phyloP scores from a whole-genome alignment of 257 asterid species.

The Solanum virginianum region DNA sequence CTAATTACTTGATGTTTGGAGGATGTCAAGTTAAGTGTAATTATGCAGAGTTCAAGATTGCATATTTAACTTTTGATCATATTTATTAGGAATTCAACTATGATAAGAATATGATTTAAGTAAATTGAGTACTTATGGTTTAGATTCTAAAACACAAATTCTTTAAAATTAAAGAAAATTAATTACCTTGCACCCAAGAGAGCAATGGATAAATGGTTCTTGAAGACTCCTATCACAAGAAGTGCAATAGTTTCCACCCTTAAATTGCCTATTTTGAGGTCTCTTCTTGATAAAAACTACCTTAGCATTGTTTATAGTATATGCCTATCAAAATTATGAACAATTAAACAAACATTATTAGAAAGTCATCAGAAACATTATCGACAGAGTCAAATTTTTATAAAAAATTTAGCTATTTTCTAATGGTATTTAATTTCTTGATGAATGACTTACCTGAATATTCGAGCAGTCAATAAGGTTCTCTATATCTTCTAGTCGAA shows the following conservation, averaged over 20 bases:
- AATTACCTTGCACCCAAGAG: constrained; percentile 93
- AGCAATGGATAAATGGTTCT: constrained; percentile 85
- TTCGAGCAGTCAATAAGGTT: constrained; percentile 81
- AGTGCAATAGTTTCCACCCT: constrained; percentile 91
- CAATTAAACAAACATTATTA: not conserved
- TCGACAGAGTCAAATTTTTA: not conserved
- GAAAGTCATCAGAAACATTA: not conserved
- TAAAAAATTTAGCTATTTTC: not conserved
- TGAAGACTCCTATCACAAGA: constrained; percentile 90
- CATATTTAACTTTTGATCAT: not conserved
- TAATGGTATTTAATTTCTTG: not conserved
- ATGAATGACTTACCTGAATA: constrained; percentile 44
- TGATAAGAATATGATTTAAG: not conserved
- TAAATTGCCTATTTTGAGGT: constrained; percentile 86
- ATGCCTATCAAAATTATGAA: constrained; percentile 37
- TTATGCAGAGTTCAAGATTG: not conserved
- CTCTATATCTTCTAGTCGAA: constrained; percentile 81
- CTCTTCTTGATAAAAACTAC: constrained; percentile 87
- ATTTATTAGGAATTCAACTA: not conserved
- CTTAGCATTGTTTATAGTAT: constrained; percentile 81
- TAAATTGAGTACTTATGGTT: not conserved
- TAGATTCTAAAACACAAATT: not conserved
- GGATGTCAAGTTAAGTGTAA: not conserved
- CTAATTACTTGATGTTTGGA: not conserved
- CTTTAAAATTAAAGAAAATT: not conserved